These are phyloP conservation scores for Metarhizium humberi DNA, from an alignment of 2,329 filamentous ascomycete species.

Conservation along the genomic window DNA sequence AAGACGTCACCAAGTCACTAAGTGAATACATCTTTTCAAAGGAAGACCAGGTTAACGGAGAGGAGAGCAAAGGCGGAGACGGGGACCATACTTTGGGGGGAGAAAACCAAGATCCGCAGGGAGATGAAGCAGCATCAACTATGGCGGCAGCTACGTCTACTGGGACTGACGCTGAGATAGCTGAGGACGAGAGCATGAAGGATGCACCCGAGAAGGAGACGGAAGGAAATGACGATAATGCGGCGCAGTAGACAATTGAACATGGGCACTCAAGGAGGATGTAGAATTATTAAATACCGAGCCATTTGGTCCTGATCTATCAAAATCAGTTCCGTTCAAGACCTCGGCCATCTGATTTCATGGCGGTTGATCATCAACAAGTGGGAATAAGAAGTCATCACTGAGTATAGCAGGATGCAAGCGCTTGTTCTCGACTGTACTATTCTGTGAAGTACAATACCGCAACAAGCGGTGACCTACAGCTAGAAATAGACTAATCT, in stretches of 20 bases:
- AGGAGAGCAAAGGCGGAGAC: not conserved
- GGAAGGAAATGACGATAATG: slow-evolving; percentile 1
- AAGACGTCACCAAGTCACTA: slow-evolving; percentile 10
- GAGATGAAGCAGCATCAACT: slow-evolving; percentile 6
- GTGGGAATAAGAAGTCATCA: not conserved
- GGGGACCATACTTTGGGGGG: not conserved
- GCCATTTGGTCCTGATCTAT: not conserved
- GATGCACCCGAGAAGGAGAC: slow-evolving; percentile 7
- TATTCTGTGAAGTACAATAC: not conserved
- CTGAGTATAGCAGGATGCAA: not conserved
- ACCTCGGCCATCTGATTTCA: not conserved
- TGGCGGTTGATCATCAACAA: not conserved
- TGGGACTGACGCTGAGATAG: slow-evolving; percentile 1
- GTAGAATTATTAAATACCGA: not conserved
- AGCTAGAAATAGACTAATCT: not conserved
- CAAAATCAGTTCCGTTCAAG: not conserved
- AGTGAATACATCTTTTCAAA: slow-evolving; percentile 19
- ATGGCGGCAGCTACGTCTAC: not conserved
- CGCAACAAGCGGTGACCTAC: not conserved
- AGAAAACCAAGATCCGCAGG: slow-evolving; percentile 4
- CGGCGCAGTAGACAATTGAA: not conserved
- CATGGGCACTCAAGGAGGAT: not conserved
- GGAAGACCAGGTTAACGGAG: not conserved
- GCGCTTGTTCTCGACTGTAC: not conserved
- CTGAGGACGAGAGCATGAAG: slow-evolving; percentile 9